phyloP scores from a whole-genome alignment of 805 yeast genomes.

The Blastobotrys parvus region DNA sequence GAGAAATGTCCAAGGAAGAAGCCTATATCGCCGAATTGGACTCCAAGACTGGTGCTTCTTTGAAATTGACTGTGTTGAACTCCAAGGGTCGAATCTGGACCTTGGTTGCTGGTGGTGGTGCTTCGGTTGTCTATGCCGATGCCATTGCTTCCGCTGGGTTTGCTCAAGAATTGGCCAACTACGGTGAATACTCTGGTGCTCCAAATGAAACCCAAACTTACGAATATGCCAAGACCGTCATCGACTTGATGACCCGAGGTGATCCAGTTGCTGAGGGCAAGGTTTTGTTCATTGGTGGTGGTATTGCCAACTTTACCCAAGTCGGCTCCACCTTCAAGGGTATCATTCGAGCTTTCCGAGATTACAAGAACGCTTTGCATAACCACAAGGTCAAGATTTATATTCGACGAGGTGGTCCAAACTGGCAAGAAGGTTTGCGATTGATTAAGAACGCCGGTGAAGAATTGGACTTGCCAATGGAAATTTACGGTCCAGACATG shows the following conservation, averaged over 20 bases:
- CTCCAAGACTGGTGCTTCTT: slow-evolving; percentile 41
- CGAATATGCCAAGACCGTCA: slow-evolving; percentile 40
- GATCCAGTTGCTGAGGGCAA: slow-evolving; percentile 33
- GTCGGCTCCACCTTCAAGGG: slow-evolving; percentile 42
- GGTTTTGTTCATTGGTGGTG: slow-evolving; percentile 39
- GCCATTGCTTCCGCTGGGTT: slow-evolving; percentile 41
- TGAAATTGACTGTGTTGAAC: slow-evolving; percentile 37
- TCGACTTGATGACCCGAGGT: slow-evolving; percentile 38
- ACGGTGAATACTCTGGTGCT: slow-evolving; percentile 42
- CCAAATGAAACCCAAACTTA: slow-evolving; percentile 40
- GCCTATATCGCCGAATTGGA: slow-evolving; percentile 41
- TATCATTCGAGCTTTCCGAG: slow-evolving; percentile 40
- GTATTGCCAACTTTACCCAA: slow-evolving; percentile 41
- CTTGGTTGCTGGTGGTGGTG: slow-evolving; percentile 42
- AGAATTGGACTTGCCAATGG: slow-evolving; percentile 38
- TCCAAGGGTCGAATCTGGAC: slow-evolving; percentile 40
- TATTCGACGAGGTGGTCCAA: slow-evolving; percentile 41
- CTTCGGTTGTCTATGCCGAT: slow-evolving; percentile 40
- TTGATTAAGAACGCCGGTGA: slow-evolving; percentile 37
- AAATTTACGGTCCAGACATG: slow-evolving; percentile 44
- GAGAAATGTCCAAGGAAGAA: slow-evolving; percentile 37
- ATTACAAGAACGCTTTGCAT: slow-evolving; percentile 30
- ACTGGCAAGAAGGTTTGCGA: slow-evolving; percentile 42
- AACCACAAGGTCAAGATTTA: slow-evolving; percentile 34
- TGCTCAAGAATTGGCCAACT: slow-evolving; percentile 38